phyloP scores from a whole-genome alignment of 805 yeast genomes.

The Wickerhamiella cacticola region DNA sequence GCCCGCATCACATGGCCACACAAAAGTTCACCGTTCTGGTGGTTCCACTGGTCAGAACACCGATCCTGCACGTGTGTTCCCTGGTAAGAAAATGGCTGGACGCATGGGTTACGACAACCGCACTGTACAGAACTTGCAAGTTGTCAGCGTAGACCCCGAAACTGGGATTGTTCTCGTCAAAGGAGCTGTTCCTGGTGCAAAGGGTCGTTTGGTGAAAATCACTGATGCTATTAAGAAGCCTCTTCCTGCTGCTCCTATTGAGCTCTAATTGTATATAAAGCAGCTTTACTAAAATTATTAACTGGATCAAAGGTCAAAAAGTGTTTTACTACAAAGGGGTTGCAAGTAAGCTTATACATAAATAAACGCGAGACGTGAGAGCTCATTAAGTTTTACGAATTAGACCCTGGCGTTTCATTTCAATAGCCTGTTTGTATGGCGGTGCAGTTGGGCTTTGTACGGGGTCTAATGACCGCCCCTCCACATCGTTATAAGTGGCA shows the following conservation, averaged over 20 bases:
- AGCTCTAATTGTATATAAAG: slow-evolving; percentile 5
- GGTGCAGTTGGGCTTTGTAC: slow-evolving; percentile 95
- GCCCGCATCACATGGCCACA: slow-evolving; percentile 90
- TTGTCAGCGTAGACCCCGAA: slow-evolving; percentile 68
- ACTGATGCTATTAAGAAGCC: slow-evolving; percentile 53
- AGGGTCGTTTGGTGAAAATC: slow-evolving; percentile 57
- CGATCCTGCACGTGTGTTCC: slow-evolving; percentile 89
- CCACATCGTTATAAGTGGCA: slow-evolving; percentile 66
- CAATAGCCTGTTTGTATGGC: slow-evolving; percentile 86
- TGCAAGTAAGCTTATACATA: too few species aligned
- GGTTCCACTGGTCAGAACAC: slow-evolving; percentile 97
- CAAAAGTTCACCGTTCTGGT: slow-evolving; percentile 84
- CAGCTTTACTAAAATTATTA: not conserved
- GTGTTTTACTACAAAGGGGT: too few species aligned
- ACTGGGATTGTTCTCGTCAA: slow-evolving; percentile 71
- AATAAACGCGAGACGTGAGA: not conserved
- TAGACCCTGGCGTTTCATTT: slow-evolving; percentile 63
- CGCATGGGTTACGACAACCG: slow-evolving; percentile 73
- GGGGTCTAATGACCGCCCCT: slow-evolving; percentile 57
- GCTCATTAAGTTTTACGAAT: not conserved
- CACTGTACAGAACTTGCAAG: slow-evolving; percentile 64
- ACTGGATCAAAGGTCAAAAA: too few species aligned
- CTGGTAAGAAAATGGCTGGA: slow-evolving; percentile 98
- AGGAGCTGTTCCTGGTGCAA: slow-evolving; percentile 89
- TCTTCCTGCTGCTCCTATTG: slow-evolving; percentile 15